A percentile compares a stretch with the other conserved stretches of the same genome.
Evolutionary conservation across 768 basidiomycete genomes (phyloP).

Genomic region (Trametes cingulata): DNA sequence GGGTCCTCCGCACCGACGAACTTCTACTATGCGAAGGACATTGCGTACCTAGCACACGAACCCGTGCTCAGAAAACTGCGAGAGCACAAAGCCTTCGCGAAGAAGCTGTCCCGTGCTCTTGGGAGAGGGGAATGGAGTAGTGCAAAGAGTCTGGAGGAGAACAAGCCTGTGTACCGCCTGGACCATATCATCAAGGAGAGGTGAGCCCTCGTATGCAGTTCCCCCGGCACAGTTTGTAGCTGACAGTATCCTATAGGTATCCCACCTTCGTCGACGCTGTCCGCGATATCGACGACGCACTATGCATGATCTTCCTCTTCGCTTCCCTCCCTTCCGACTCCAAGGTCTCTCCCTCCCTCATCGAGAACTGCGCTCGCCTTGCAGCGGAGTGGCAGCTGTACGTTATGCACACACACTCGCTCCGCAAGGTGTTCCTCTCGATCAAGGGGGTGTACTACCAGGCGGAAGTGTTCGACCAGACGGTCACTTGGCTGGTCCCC

Average conservation of each 20-base stretch:
- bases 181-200: slow-evolving; percentile 99
- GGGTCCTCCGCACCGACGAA: slow-evolving; percentile 96
- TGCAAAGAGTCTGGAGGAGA: slow-evolving; percentile 92
- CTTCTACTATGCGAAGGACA: slow-evolving; percentile 98
- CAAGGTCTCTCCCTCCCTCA: slow-evolving; percentile 76
- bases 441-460: slow-evolving; percentile 99
- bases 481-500: slow-evolving; percentile 93
- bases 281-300: slow-evolving; percentile 94
- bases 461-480: slow-evolving; percentile 91
- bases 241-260: slow-evolving; percentile 56
- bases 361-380: slow-evolving; percentile 88
- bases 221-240: neutral
- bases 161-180: slow-evolving; percentile 85
- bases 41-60: slow-evolving; percentile 95
- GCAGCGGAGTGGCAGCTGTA: slow-evolving; percentile 97
- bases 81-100: slow-evolving; percentile 98
- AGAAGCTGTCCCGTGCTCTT: slow-evolving; percentile 90
- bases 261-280: slow-evolving; percentile 95
- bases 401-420: slow-evolving; percentile 80
- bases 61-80: slow-evolving; percentile 90
- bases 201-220: slow-evolving; percentile 43
- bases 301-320: slow-evolving; percentile 94
- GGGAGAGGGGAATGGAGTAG: slow-evolving; percentile 94
- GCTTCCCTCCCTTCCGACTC: slow-evolving; percentile 86
- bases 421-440: slow-evolving; percentile 91